phyloP scores from a whole-genome alignment of 164 flowering plant genomes.

The Vitis vinifera region ASM3070453v1 NC_081814.1:6693001-6693500 shows the following conservation, averaged over 20 bases:
- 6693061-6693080: too few relatives aligned
- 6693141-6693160: too few relatives aligned
- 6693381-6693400: slow-evolving; percentile 26
- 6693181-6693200: too few relatives aligned
- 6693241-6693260: slow-evolving; percentile 93
- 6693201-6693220: slow-evolving; percentile 88
- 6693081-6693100: too few relatives aligned
- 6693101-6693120: too few relatives aligned
- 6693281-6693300: slow-evolving; percentile 93
- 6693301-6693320: slow-evolving; percentile 72
- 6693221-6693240: slow-evolving; percentile 98
- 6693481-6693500: slow-evolving; percentile 15
- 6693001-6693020: too few relatives aligned
- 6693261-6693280: slow-evolving; percentile 86
- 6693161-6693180: not conserved
- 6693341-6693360: slow-evolving; percentile 56
- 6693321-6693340: slow-evolving; percentile 54
- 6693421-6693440: slow-evolving; percentile 50
- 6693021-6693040: too few relatives aligned
- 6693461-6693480: slow-evolving; percentile 20
- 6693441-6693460: slow-evolving; percentile 23
- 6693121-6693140: too few relatives aligned
- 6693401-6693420: slow-evolving; percentile 54
- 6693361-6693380: slow-evolving; percentile 29
- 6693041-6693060: too few relatives aligned